Conservation (phyloP, 2,329 filamentous ascomycete species). For the Microcera coccophila region DNA sequence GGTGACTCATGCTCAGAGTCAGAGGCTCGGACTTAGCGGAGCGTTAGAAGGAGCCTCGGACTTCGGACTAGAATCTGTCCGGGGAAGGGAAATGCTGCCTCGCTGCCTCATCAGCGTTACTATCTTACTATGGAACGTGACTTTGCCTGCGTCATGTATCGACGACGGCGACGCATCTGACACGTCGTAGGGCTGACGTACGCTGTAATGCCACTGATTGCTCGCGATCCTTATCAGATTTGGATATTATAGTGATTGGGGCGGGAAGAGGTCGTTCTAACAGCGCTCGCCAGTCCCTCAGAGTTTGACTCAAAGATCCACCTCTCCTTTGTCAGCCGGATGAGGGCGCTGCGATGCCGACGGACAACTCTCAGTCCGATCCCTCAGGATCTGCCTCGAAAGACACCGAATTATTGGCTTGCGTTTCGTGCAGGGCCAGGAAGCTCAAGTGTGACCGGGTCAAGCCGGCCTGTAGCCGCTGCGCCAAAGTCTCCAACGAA, state of each 20-base stretch:
- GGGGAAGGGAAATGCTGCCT: not conserved
- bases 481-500: slow-evolving; percentile 66
- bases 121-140: not conserved
- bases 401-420: slow-evolving; percentile 59
- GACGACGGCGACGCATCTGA: not conserved
- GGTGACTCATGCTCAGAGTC: not conserved
- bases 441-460: slow-evolving; percentile 85
- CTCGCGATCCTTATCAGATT: not conserved
- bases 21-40: not conserved
- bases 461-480: slow-evolving; percentile 77
- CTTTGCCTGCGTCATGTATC: not conserved
- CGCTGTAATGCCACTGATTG: not conserved
- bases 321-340: slow-evolving; percentile 9
- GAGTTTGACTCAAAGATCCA: slow-evolving; percentile 1
- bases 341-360: slow-evolving; percentile 19
- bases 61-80: slow-evolving; percentile 1
- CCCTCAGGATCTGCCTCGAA: slow-evolving; percentile 13
- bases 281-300: not conserved
- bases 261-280: not conserved
- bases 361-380: slow-evolving; percentile 22
- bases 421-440: slow-evolving; percentile 75
- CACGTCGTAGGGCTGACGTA: slow-evolving; percentile 1
- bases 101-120: not conserved
- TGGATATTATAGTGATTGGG: not conserved
- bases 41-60: not conserved